Conservation (phyloP, 768 basidiomycete genomes). For the Suillus bovinus region DNA sequence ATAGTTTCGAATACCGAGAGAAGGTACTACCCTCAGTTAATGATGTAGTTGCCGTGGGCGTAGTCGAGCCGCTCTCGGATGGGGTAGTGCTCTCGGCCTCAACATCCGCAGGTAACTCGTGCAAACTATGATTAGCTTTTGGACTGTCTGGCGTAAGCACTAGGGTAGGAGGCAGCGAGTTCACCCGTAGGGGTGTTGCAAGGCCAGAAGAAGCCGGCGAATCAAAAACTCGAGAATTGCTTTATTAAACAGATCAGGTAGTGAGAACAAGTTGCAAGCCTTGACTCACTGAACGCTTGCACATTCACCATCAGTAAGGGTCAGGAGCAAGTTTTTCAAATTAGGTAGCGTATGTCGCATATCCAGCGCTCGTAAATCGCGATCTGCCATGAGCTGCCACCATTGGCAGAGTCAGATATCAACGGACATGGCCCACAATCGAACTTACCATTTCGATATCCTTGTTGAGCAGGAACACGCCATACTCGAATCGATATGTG, state of each 20-base stretch:
- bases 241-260: constrained; percentile 18
- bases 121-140: constrained; percentile 24
- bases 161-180: constrained; percentile 16
- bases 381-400: constrained; percentile 83
- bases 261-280: constrained; percentile 6
- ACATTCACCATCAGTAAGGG: constrained; percentile 72
- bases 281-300: constrained; percentile 45
- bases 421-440: neutral
- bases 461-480: constrained; percentile 95
- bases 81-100: constrained; percentile 39
- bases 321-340: constrained; percentile 89
- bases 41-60: constrained; percentile 46
- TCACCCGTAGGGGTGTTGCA: constrained; percentile 23
- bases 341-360: constrained; percentile 96
- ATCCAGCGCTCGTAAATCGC: constrained; percentile 86
- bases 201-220: constrained; percentile 24
- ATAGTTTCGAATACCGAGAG: constrained; percentile 42
- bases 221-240: constrained; percentile 21
- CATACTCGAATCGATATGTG: constrained; percentile 96
- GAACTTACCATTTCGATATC: constrained; percentile 84
- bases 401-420: constrained; percentile 9
- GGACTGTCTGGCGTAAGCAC: constrained; percentile 27
- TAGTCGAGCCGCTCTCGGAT: constrained; percentile 55
- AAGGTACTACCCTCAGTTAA: constrained; percentile 31
- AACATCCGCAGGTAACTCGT: constrained; percentile 22